Evolutionary conservation across 805 yeast species (phyloP).

Genomic region (Metschnikowia santaceciliae): DNA sequence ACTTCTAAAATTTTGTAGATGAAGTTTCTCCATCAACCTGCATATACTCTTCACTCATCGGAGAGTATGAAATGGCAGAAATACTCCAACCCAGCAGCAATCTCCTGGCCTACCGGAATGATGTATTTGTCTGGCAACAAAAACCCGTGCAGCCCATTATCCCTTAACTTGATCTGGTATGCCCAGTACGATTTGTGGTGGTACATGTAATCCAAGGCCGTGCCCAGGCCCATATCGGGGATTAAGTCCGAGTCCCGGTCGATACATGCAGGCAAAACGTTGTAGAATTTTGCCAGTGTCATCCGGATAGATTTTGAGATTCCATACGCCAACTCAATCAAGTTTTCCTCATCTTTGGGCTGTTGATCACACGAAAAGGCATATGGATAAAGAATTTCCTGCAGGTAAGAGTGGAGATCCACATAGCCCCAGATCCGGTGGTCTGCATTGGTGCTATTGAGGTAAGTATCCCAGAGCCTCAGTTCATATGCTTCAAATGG

Average conservation of each 20-base stretch:
- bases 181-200: slow-evolving; percentile 82
- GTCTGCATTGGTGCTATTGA: slow-evolving; percentile 43
- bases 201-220: slow-evolving; percentile 80
- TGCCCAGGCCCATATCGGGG: slow-evolving; percentile 76
- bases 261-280: slow-evolving; percentile 72
- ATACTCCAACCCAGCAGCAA: slow-evolving; percentile 62
- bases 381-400: slow-evolving; percentile 77
- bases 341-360: slow-evolving; percentile 78
- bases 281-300: slow-evolving; percentile 59
- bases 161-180: slow-evolving; percentile 75
- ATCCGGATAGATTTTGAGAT: slow-evolving; percentile 68
- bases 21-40: too few relatives aligned
- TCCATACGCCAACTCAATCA: slow-evolving; percentile 79
- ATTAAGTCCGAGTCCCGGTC: slow-evolving; percentile 71
- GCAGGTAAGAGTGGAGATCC: slow-evolving; percentile 83
- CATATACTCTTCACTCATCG: slow-evolving; percentile 18
- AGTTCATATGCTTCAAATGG: slow-evolving; percentile 55
- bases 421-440: slow-evolving; percentile 71
- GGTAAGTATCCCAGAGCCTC: slow-evolving; percentile 36
- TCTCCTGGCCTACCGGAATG: slow-evolving; percentile 72
- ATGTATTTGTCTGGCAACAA: slow-evolving; percentile 68
- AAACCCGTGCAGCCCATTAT: slow-evolving; percentile 80
- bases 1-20: too few relatives aligned
- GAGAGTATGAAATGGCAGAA: slow-evolving; percentile 44
- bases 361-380: slow-evolving; percentile 70